A percentile compares a stretch with the other conserved stretches of the same genome.
Conservation (phyloP, 805 yeast species). For the Pichia nakasei region DNA sequence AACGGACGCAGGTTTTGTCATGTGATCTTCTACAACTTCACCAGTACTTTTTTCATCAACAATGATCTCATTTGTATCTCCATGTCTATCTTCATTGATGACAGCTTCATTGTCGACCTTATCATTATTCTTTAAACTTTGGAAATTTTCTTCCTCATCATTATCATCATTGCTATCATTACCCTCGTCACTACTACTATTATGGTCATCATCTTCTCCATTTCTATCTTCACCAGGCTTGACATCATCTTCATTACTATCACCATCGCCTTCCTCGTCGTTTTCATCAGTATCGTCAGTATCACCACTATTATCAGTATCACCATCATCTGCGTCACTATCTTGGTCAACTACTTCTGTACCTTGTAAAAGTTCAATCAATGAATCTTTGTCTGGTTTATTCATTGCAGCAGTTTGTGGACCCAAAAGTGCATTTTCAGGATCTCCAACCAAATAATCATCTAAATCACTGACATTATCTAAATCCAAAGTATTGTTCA, state of each 20-base stretch:
- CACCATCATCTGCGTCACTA: neutral
- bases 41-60: no score
- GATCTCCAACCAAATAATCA: slow-evolving; percentile 4
- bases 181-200: neutral
- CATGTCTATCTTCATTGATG: no score
- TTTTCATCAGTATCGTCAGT: neutral
- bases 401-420: slow-evolving; percentile 1
- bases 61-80: no score
- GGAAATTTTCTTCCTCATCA: neutral
- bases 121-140: neutral
- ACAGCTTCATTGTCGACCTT: neutral
- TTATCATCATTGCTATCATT: neutral
- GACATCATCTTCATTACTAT: slow-evolving; percentile 1
- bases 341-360: neutral
- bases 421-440: neutral
- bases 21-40: no score
- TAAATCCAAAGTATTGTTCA: slow-evolving; percentile 4
- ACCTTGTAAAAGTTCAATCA: neutral
- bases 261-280: slow-evolving; percentile 9
- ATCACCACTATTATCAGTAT: slow-evolving; percentile 2
- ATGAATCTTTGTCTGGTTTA: neutral
- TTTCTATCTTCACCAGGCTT: slow-evolving; percentile 1
- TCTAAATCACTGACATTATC: slow-evolving; percentile 9
- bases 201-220: neutral
- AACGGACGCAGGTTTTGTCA: neutral